Evolutionary conservation across 1,139 yeast genomes (phyloP).

Genomic region (Zygotorulaspora mrakii): DNA sequence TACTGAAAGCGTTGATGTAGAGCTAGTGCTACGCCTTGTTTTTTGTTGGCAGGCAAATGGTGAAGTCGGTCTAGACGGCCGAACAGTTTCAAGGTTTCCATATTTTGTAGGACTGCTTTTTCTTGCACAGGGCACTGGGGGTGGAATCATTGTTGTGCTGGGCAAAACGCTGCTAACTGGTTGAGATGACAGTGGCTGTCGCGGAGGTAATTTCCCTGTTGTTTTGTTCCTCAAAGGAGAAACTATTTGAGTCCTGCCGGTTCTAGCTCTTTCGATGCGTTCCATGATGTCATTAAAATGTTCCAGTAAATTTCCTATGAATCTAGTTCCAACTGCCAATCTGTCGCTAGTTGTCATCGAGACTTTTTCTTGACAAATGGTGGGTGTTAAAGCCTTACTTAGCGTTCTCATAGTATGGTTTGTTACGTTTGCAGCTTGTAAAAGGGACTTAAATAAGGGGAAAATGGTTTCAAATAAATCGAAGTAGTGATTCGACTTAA

Average conservation of each 20-base stretch:
- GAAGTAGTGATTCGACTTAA: slow-evolving; percentile 33
- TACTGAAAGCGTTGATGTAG: slow-evolving; percentile 9
- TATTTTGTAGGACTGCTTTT: slow-evolving; percentile 27
- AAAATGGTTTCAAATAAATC: slow-evolving; percentile 42
- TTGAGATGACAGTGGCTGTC: slow-evolving; percentile 1
- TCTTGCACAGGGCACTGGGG: slow-evolving; percentile 31
- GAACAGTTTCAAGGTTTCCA: slow-evolving; percentile 9
- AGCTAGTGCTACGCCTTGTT: slow-evolving; percentile 7
- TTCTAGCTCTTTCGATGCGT: slow-evolving; percentile 13
- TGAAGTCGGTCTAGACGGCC: slow-evolving; percentile 6
- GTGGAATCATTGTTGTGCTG: slow-evolving; percentile 13
- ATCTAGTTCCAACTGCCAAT: slow-evolving; percentile 49
- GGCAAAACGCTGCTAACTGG: slow-evolving; percentile 4
- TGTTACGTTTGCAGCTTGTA: slow-evolving; percentile 39
- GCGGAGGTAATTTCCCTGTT: background rate
- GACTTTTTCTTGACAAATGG: slow-evolving; percentile 50
- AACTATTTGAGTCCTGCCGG: slow-evolving; percentile 9
- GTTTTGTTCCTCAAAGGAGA: slow-evolving; percentile 8
- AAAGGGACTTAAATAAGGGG: slow-evolving; percentile 41
- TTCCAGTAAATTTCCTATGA: slow-evolving; percentile 47
- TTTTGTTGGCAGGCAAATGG: slow-evolving; percentile 2
- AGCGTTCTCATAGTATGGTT: slow-evolving; percentile 46
- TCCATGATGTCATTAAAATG: slow-evolving; percentile 41
- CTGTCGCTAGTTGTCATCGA: slow-evolving; percentile 45
- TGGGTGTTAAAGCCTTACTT: slow-evolving; percentile 48